Evolutionary conservation across 305 asterid genomes (phyloP), one percentile per base, ranked within the genome.

Genomic region (Fraxinus sp.): DNA sequence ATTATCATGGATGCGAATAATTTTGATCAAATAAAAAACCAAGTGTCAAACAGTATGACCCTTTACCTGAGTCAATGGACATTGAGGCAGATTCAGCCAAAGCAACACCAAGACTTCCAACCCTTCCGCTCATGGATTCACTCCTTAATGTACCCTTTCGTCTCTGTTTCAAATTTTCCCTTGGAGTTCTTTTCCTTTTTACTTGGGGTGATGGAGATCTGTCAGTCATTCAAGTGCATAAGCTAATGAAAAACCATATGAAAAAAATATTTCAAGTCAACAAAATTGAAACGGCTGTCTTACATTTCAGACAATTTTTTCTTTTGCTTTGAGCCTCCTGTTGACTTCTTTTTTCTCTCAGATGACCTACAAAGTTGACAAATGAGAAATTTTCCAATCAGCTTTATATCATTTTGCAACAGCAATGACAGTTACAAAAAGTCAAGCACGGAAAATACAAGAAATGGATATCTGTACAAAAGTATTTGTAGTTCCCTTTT

Each of bases 151-250:
- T 68, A 74, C 83, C 85, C 83, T 89, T 89, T 80, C 78, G 89
- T 81, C 77, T 89, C 81, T 81, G 86, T 64, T 89, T 92, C 24
- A 89, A 76, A 83, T 90, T 91, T 88, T 90, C 92, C 72, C 95
- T 90, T 33, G 98, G 98, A 83, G 97, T 95, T 87, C 98, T 90
- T 89, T 88, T 97, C 77, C 93, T 90, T 87, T 91, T 92, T 62
- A 89, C 89, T 89, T 89, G 90, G 82, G 97, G 88, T 79, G 92
- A 79, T 44, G 91, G 88, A 73, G 95, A 86, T 86, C 99, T 97
- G 93, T 84, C 78, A 88, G 82, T 76, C 85, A 83, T 83, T 82
- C 80, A 74, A 78, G 64, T 36, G 74, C 74, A 88, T 80, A 82
- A 82, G 85, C 84, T 82, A 72, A 64, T 82, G 37, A 85, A 44